Base-by-base conservation (phyloP, 495 filamentous ascomycete genomes). In the Copromyces sp. region DNA sequence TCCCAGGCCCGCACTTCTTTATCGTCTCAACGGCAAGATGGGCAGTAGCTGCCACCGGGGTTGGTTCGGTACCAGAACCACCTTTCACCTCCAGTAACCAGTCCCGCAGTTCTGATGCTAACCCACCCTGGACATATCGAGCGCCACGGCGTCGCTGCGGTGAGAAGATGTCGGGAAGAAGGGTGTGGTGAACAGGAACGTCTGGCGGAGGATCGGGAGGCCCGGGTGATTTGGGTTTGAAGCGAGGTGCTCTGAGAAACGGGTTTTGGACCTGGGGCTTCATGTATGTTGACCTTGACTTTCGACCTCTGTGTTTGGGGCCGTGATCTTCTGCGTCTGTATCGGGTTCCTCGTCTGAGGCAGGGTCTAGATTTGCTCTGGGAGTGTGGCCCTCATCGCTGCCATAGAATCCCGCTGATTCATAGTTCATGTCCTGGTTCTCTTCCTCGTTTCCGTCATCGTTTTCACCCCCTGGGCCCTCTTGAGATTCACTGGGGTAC, bases 21-120 rank as follows among this genome's bases (percentile, higher is more conserved):
- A 80, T 69, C 7, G 76, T 72, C 3, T 81, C 78, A 7, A 82
- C 77, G 0, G 68, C 39, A 8, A 85, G 69, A 71, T 73, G 69
- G 69, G 72, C 16, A 72, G 70, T 65, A 41, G 70, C 35, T 42
- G 68, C 44, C 38, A 68, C 69, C 11, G 65, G 39, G 17, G 20
- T 39, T 9, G 71, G 71, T n/a, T 72, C 75, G 3, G 72, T 70
- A 2, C 77, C 73, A 0, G 76, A 75, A 20, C 75, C 75, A 0
- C 75, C 78, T 75, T 83, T 83, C 40, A 82, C 77, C 40, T 83
- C 82, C 9, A 84, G 80, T 40, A 86, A 80, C 84, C 84, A 86
- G 69, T 83, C 79, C 17, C 83, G 80, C 4, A 86, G 73, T 71
- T 83, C 80, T 3, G 82, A 77, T 3, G 84, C 84, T 11, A 86